Percentiles rank a stretch among this genome's conserved stretches.
Evolutionary conservation across 805 yeast genomes (phyloP).

Genomic region (Metschnikowia aberdeeniae): DNA sequence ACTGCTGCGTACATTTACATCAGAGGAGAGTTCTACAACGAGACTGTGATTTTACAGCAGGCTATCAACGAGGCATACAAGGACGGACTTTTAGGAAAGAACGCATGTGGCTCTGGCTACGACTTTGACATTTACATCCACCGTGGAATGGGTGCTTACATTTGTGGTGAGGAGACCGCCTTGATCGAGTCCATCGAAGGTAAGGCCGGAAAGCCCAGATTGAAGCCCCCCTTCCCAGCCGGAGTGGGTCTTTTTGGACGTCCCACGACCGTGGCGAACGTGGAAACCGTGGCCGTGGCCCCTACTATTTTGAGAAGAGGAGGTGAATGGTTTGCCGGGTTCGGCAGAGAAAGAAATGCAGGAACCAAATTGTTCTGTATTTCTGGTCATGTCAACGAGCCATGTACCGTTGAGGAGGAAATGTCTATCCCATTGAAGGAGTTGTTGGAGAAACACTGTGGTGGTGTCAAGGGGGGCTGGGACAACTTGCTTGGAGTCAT

Average conservation of each 20-base stretch:
- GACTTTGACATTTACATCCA: constrained; percentile 80
- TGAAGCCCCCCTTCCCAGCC: constrained; percentile 94
- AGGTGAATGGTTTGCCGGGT: constrained; percentile 78
- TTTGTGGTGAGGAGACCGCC: constrained; percentile 92
- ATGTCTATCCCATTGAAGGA: constrained; percentile 86
- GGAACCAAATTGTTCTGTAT: constrained; percentile 85
- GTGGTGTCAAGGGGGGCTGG: constrained; percentile 91
- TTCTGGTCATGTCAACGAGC: constrained; percentile 88
- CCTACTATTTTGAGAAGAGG: constrained; percentile 89
- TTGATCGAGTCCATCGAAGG: constrained; percentile 86
- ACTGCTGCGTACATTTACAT: constrained; percentile 89
- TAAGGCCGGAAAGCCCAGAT: constrained; percentile 89
- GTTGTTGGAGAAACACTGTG: constrained; percentile 82
- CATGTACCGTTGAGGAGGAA: constrained; percentile 91
- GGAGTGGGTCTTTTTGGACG: constrained; percentile 90
- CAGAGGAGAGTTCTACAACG: constrained; percentile 87
- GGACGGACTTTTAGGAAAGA: constrained; percentile 74
- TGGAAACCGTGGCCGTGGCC: constrained; percentile 86
- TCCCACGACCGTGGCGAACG: constrained; percentile 88
- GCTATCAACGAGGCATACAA: constrained; percentile 87
- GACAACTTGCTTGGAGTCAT: constrained; percentile 82
- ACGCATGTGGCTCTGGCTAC: constrained; percentile 86
- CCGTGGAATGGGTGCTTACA: constrained; percentile 91
- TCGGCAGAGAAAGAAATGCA: constrained; percentile 80
- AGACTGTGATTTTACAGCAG: constrained; percentile 64